Percentiles rank a stretch among this genome's conserved stretches.
These are phyloP conservation scores for Nemania sp. DNA, from an alignment of 2,329 filamentous ascomycete species.

Conservation along the genomic window DNA sequence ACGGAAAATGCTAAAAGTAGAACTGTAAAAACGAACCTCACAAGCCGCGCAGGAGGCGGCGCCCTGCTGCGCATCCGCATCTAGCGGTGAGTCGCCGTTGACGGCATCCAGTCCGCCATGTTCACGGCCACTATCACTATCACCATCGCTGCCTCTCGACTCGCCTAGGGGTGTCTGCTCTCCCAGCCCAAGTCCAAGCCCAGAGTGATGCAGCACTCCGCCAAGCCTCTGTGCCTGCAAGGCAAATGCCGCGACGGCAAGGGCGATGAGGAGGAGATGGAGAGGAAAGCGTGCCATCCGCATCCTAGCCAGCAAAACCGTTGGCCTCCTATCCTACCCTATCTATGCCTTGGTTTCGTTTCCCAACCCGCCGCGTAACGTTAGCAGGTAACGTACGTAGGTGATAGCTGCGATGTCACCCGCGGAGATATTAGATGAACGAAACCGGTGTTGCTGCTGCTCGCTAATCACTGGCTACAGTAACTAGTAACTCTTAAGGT, in stretches of 20 bases:
- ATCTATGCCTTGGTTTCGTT: too few species aligned
- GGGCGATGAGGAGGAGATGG: slow-evolving; percentile 1
- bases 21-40: slow-evolving; percentile 37
- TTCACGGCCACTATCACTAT: not conserved
- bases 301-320: slow-evolving; percentile 3
- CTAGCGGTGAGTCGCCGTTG: not conserved
- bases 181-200: too few species aligned
- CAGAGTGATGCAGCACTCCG: not conserved
- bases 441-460: too few species aligned
- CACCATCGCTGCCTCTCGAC: not conserved
- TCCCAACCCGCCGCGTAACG: too few species aligned
- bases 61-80: slow-evolving; percentile 27
- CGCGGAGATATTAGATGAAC: too few species aligned
- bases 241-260: slow-evolving; percentile 5
- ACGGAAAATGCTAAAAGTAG: not conserved
- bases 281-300: too few species aligned
- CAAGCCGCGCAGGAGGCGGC: slow-evolving; percentile 35
- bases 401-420: too few species aligned
- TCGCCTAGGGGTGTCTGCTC: slow-evolving; percentile 17
- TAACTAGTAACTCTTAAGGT: too few species aligned
- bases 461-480: too few species aligned
- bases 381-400: too few species aligned
- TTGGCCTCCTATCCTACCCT: too few species aligned
- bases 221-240: not conserved
- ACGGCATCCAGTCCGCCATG: too few species aligned